Conservation (phyloP, 371 early-diverging fungal genomes). For the Umbelopsis sp. region DNA sequence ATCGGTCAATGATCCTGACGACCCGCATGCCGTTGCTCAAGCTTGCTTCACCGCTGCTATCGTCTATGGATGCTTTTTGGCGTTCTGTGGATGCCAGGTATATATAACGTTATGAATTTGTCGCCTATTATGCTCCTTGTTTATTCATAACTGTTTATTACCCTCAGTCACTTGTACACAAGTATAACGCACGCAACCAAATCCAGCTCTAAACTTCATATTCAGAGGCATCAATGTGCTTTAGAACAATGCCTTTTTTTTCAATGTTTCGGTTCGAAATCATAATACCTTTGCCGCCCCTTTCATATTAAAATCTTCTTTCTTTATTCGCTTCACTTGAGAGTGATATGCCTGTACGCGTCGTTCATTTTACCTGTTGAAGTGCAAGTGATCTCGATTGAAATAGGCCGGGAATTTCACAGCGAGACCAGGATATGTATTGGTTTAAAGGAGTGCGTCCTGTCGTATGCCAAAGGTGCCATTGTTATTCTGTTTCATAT, state of each 20-base stretch:
- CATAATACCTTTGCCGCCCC: slow-evolving; percentile 1
- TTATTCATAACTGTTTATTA: not conserved
- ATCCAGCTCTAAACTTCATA: slow-evolving; percentile 44
- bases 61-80: slow-evolving; percentile 70
- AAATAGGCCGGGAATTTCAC: too few species aligned
- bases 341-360: too few species aligned
- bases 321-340: too few species aligned
- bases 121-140: not conserved
- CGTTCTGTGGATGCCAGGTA: slow-evolving; percentile 73
- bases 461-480: too few species aligned
- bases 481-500: too few species aligned
- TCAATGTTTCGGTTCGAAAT: not conserved
- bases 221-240: not conserved
- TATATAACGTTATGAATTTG: not conserved
- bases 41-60: slow-evolving; percentile 71
- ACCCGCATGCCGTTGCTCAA: slow-evolving; percentile 65
- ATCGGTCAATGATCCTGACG: slow-evolving; percentile 62
- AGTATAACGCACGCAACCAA: slow-evolving; percentile 54
- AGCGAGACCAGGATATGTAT: too few species aligned
- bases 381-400: too few species aligned
- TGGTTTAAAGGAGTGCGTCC: too few species aligned
- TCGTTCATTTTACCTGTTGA: too few species aligned
- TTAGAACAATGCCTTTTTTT: too few species aligned
- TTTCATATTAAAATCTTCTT: too few species aligned
- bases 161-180: slow-evolving; percentile 45